These are phyloP conservation scores for Fusarium sacchari DNA, from an alignment of 2,329 filamentous ascomycete genomes.

Conservation along the genomic window DNA sequence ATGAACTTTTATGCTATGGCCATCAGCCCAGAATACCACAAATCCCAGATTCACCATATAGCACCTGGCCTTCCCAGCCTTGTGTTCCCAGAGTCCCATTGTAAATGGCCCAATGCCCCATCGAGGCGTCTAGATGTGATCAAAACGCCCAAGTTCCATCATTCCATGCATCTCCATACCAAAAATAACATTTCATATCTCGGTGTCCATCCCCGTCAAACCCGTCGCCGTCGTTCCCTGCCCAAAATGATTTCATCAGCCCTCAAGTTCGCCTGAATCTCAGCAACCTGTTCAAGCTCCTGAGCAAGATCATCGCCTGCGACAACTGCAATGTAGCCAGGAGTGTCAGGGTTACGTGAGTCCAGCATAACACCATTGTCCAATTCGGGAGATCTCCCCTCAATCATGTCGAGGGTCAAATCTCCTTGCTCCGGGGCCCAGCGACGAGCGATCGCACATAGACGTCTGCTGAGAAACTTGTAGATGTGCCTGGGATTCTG, in stretches of 20 bases:
- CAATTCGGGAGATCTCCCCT: accelerated
- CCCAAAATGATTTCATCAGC: not conserved
- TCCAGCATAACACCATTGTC: not conserved
- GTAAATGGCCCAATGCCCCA: accelerated
- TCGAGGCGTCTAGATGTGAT: accelerated
- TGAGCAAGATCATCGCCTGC: accelerated
- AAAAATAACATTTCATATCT: too few relatives aligned
- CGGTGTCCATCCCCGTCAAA: too few relatives aligned
- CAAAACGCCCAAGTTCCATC: not conserved
- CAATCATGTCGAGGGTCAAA: accelerated
- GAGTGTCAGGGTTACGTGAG: accelerated
- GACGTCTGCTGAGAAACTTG: not conserved
- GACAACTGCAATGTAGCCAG: not conserved
- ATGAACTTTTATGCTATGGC: not conserved
- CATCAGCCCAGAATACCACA: not conserved
- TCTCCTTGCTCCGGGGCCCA: not conserved
- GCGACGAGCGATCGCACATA: not conserved
- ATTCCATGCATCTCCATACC: too few relatives aligned
- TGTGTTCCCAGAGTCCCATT: too few relatives aligned
- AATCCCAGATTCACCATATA: too few relatives aligned
- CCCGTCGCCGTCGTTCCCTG: not conserved
- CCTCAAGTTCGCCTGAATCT: not conserved
- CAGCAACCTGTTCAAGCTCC: not conserved
- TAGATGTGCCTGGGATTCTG: not conserved
- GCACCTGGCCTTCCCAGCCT: accelerated